Conservation (phyloP, 139 green algal species). For the Closterium sp. region DNA sequence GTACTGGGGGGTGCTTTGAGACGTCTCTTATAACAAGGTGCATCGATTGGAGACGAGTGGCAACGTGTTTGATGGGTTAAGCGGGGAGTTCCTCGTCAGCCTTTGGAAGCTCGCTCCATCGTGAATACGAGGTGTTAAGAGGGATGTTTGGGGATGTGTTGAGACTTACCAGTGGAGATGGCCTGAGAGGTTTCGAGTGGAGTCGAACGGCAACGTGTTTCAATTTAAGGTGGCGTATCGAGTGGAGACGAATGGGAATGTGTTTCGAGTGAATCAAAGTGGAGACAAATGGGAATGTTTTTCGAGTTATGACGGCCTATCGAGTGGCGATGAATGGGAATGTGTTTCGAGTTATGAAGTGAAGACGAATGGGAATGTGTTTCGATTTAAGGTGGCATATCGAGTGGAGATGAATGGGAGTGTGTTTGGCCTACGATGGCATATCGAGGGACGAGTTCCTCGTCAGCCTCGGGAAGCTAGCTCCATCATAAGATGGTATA, state of each 20-base stretch:
- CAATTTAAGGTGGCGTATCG: neutral
- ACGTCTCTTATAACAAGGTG: too few relatives aligned
- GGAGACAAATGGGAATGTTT: too few relatives aligned
- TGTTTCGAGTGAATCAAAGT: too few relatives aligned
- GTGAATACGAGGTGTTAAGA: neutral
- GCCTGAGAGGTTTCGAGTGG: too few relatives aligned
- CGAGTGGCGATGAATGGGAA: too few relatives aligned
- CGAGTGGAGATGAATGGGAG: neutral
- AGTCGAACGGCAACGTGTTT: neutral
- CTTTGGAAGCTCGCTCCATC: constrained; percentile 26
- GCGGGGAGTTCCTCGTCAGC: neutral
- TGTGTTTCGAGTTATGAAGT: too few relatives aligned
- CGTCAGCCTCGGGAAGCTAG: constrained; percentile 18
- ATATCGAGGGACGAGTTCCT: too few relatives aligned
- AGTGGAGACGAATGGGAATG: neutral
- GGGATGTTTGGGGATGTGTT: too few relatives aligned
- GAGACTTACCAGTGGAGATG: too few relatives aligned
- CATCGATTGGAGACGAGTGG: constrained; percentile 7
- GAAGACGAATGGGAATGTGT: neutral
- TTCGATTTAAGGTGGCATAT: neutral
- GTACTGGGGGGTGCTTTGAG: too few relatives aligned
- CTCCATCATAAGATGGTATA: neutral
- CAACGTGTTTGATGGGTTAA: constrained; percentile 1
- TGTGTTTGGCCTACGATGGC: neutral
- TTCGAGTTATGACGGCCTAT: too few relatives aligned